phyloP scores from a whole-genome alignment of 306 rosid species.

The Gillenia trifoliata region DNA sequence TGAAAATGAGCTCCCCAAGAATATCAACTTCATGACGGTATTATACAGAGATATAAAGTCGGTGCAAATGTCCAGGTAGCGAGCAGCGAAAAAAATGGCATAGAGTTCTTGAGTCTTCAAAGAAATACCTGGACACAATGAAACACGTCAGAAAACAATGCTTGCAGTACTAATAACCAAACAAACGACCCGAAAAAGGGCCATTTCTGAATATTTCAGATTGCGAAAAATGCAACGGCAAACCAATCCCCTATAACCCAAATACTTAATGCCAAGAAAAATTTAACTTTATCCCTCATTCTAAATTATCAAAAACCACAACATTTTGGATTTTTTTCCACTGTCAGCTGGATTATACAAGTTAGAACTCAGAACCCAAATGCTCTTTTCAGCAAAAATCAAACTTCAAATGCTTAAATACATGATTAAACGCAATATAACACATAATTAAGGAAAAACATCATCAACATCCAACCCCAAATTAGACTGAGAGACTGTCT shows the following conservation, averaged over 20 bases:
- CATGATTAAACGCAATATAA: neutral
- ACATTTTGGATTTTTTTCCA: neutral
- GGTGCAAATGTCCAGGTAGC: conserved; percentile 79
- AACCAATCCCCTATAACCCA: neutral
- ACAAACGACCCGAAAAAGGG: neutral
- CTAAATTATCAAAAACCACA: neutral
- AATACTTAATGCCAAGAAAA: neutral
- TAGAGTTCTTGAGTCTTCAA: conserved; percentile 95
- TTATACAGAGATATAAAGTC: conserved; percentile 60
- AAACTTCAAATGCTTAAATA: neutral
- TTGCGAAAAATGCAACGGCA: neutral
- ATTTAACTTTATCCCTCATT: neutral
- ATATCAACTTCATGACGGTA: conserved; percentile 73
- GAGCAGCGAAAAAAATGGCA: conserved; percentile 69
- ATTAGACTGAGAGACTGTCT: too few relatives aligned
- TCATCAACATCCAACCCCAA: too few relatives aligned
- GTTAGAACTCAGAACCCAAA: neutral
- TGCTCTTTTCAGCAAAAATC: neutral
- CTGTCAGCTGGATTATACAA: neutral
- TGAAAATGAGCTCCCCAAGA: conserved; percentile 84
- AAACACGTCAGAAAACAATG: neutral
- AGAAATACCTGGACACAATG: conserved; percentile 58
- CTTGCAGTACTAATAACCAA: neutral
- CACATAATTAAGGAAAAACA: too few relatives aligned
- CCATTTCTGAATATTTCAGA: neutral